phyloP scores from a whole-genome alignment of 805 yeast species.

The Wickerhamomyces chaumierensis region DNA sequence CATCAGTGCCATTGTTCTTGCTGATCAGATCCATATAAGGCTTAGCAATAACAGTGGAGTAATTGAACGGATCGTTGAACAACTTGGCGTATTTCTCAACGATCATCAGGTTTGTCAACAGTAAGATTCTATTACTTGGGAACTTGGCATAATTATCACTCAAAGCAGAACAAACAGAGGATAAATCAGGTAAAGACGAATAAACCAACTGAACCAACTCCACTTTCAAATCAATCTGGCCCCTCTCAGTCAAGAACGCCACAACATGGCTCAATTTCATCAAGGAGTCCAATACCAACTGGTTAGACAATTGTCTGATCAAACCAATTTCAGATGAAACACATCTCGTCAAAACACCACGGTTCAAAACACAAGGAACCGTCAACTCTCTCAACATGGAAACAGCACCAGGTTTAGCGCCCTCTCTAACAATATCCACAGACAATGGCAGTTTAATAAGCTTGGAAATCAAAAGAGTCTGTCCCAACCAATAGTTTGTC shows the following conservation, averaged over 20 bases:
- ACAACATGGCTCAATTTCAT: constrained; percentile 38
- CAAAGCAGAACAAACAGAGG: constrained; percentile 30
- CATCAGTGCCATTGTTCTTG: constrained; percentile 10
- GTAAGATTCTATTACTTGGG: constrained; percentile 31
- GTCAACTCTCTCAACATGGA: constrained; percentile 40
- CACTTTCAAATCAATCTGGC: constrained; percentile 28
- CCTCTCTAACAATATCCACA: constrained; percentile 13
- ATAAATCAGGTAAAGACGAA: constrained; percentile 37
- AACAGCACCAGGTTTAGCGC: constrained; percentile 9
- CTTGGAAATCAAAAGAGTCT: constrained; percentile 47
- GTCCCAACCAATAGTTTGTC: constrained; percentile 77
- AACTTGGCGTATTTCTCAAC: constrained; percentile 27
- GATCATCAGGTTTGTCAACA: constrained; percentile 35
- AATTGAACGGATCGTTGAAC: constrained; percentile 24
- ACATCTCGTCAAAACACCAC: constrained; percentile 45
- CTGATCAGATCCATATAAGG: constrained; percentile 24
- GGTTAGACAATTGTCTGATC: constrained; percentile 53
- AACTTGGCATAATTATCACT: constrained; percentile 27
- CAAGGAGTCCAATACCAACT: constrained; percentile 42
- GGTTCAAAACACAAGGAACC: constrained; percentile 54
- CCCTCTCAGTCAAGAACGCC: constrained; percentile 23
- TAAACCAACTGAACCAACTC: constrained; percentile 24
- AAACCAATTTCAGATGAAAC: constrained; percentile 38
- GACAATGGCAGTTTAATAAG: constrained; percentile 53
- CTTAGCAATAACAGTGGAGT: constrained; percentile 22